Conservation (phyloP, 805 yeast species). For the Kodamaea laetipori region DNA sequence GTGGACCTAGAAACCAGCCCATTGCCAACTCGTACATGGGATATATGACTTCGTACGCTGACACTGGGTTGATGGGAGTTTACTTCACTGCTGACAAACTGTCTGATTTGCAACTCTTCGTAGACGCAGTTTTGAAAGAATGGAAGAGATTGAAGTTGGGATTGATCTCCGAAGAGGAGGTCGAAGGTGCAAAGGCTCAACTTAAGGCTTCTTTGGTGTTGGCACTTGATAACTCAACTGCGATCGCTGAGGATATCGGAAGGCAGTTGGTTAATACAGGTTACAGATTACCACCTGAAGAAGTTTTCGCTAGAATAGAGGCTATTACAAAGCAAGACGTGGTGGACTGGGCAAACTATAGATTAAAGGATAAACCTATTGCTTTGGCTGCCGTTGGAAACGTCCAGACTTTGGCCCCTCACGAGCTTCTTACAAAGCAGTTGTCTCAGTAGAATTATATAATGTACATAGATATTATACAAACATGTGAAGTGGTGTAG, state of each 20-base stretch:
- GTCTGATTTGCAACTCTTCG: constrained; percentile 63
- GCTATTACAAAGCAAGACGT: constrained; percentile 78
- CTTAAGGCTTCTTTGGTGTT: constrained; percentile 87
- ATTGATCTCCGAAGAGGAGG: constrained; percentile 77
- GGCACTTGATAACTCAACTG: constrained; percentile 92
- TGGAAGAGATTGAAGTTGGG: constrained; percentile 87
- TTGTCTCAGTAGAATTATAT: not conserved
- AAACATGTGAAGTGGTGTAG: too few relatives aligned
- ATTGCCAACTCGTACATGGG: constrained; percentile 95
- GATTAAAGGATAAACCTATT: constrained; percentile 73
- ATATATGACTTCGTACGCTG: constrained; percentile 94
- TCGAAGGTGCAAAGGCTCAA: constrained; percentile 92
- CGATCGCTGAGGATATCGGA: constrained; percentile 96
- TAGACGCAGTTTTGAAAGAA: constrained; percentile 77
- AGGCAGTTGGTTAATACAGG: constrained; percentile 97
- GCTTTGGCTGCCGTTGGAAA: constrained; percentile 94
- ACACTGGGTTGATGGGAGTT: constrained; percentile 97
- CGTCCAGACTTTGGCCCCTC: constrained; percentile 68
- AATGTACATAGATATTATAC: too few relatives aligned
- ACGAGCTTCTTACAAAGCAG: constrained; percentile 51
- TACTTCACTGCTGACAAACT: constrained; percentile 83
- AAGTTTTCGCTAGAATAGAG: constrained; percentile 74
- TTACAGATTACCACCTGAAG: constrained; percentile 68
- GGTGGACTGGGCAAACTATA: constrained; percentile 83
- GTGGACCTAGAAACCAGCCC: constrained; percentile 58